Conservation (phyloP, 1,284 basidiomycete genomes). For the Heimioporus punctisporus region DNA sequence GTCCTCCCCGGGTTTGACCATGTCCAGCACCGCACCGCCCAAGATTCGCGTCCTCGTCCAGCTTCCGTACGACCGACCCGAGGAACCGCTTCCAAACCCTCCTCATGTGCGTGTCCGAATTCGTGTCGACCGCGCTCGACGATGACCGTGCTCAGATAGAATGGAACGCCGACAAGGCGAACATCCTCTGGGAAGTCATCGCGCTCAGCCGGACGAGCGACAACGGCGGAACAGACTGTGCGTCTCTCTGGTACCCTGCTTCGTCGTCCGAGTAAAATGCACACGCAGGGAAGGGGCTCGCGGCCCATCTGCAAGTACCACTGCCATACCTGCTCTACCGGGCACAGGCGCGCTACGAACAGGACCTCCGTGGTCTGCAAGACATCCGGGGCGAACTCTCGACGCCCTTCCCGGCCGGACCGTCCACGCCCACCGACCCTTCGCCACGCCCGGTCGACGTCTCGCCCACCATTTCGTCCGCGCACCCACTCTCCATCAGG, state of each 20-base stretch:
- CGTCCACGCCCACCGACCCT: slow-evolving; percentile 28
- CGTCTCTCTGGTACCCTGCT: slow-evolving; percentile 29
- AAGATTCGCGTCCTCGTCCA: slow-evolving; percentile 72
- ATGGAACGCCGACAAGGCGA: slow-evolving; percentile 82
- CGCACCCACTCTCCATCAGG: slow-evolving; percentile 26
- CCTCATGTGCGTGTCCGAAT: slow-evolving; percentile 53
- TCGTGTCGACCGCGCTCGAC: slow-evolving; percentile 10
- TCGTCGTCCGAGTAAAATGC: background rate
- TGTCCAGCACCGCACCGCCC: slow-evolving; percentile 29
- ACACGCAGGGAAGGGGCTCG: slow-evolving; percentile 73
- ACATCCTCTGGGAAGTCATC: slow-evolving; percentile 82
- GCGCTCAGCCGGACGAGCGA: slow-evolving; percentile 69
- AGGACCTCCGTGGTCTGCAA: slow-evolving; percentile 76
- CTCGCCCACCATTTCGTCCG: slow-evolving; percentile 26
- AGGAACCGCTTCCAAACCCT: slow-evolving; percentile 62
- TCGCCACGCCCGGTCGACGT: slow-evolving; percentile 22
- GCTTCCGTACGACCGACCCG: slow-evolving; percentile 75
- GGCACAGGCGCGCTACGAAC: slow-evolving; percentile 77
- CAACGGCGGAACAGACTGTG: slow-evolving; percentile 71
- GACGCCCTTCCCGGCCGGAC: slow-evolving; percentile 12
- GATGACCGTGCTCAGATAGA: slow-evolving; percentile 53
- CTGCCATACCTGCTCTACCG: slow-evolving; percentile 81
- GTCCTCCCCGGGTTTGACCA: too few relatives aligned
- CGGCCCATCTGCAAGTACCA: slow-evolving; percentile 76
- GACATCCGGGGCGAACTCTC: slow-evolving; percentile 62